phyloP scores from a whole-genome alignment of 176 grass and related monocot species.

The Dendrocalamus sinicus region DNA sequence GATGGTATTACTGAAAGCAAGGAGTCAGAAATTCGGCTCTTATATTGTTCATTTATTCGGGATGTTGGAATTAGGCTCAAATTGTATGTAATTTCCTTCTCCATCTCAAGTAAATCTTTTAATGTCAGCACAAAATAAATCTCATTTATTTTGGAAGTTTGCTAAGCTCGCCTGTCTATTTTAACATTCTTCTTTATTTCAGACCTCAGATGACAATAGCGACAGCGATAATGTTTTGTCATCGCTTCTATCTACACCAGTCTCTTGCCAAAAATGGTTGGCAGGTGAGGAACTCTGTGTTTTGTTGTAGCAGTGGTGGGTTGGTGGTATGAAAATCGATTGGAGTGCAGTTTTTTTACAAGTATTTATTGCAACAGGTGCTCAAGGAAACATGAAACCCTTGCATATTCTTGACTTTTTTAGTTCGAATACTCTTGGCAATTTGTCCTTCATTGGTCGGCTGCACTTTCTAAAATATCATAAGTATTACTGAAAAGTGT shows the following conservation, averaged over 20 bases:
- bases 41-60: constrained; percentile 79
- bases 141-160: constrained; percentile 25
- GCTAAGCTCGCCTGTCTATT: constrained; percentile 15
- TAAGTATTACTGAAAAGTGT: neutral
- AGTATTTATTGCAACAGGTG: neutral
- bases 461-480: neutral
- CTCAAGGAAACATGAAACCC: neutral
- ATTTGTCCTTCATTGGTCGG: neutral
- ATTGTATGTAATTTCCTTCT: constrained; percentile 53
- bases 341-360: neutral
- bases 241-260: constrained; percentile 83
- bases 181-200: constrained; percentile 25
- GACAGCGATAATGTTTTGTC: constrained; percentile 70
- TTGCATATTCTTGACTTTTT: constrained; percentile 2
- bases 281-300: constrained; percentile 65
- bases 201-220: constrained; percentile 72
- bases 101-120: neutral
- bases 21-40: constrained; percentile 63
- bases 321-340: neutral
- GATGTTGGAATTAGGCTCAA: constrained; percentile 71
- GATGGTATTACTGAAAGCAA: constrained; percentile 67
- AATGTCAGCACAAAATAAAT: neutral
- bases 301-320: neutral
- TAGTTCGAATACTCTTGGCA: neutral
- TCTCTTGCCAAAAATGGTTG: constrained; percentile 87